Evolutionary conservation across 768 basidiomycete species (phyloP).

Genomic region (Boletus huronensis): DNA sequence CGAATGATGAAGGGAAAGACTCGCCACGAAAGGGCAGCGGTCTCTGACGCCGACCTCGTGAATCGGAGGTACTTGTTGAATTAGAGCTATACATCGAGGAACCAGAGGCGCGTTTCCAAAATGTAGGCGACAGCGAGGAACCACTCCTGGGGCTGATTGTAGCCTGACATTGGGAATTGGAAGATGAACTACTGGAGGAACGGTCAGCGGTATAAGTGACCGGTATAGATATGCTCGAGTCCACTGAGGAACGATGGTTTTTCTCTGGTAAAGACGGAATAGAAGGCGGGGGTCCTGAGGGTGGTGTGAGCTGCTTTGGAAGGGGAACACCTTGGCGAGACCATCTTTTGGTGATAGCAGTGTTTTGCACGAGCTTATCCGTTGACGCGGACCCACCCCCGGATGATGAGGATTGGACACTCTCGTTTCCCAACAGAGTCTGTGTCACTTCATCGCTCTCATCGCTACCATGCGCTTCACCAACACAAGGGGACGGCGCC

Average conservation of each 20-base stretch:
- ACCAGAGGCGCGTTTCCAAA: conserved; percentile 50
- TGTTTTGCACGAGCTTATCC: conserved; percentile 24
- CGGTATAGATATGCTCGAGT: conserved; percentile 24
- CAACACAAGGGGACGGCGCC: neutral
- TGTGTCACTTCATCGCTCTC: conserved; percentile 1
- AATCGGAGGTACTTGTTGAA: conserved; percentile 42
- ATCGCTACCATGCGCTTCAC: neutral
- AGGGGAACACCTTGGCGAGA: conserved; percentile 47
- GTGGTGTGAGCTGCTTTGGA: conserved; percentile 54
- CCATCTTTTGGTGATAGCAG: conserved; percentile 44
- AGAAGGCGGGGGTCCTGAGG: conserved; percentile 56
- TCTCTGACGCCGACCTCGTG: conserved; percentile 25
- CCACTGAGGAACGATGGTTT: conserved; percentile 23
- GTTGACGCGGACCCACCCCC: conserved; percentile 16
- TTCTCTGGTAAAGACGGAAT: conserved; percentile 32
- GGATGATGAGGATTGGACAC: neutral
- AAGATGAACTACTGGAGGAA: conserved; percentile 38
- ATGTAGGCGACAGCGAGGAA: conserved; percentile 44
- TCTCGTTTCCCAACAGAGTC: neutral
- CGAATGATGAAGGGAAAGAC: conserved; percentile 11
- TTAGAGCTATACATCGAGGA: conserved; percentile 47
- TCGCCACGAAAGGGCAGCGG: conserved; percentile 1
- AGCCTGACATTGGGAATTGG: conserved; percentile 28
- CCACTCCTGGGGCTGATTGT: conserved; percentile 41
- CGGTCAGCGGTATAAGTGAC: conserved; percentile 33